Conservation (phyloP, 2,329 filamentous ascomycete species). For the Dendrostoma leiphaemia region DNA sequence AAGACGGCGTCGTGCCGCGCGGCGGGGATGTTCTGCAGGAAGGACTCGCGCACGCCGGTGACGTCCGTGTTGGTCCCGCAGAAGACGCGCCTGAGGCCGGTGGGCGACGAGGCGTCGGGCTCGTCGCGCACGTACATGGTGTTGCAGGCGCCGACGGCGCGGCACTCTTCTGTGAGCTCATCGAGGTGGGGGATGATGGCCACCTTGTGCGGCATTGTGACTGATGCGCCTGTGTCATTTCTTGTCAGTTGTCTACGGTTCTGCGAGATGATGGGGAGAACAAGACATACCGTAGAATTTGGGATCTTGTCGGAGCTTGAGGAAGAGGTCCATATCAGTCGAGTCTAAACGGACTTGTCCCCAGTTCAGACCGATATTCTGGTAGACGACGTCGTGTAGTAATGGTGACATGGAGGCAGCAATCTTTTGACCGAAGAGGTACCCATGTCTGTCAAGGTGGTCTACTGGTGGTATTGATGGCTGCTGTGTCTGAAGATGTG, state of each 20-base stretch:
- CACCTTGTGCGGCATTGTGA: constrained; percentile 85
- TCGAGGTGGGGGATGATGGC: constrained; percentile 72
- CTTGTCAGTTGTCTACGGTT: background rate
- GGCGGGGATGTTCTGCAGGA: constrained; percentile 53
- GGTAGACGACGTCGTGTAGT: constrained; percentile 53
- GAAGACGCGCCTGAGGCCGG: constrained; percentile 45
- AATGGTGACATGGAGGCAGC: constrained; percentile 54
- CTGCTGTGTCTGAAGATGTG: constrained; percentile 3
- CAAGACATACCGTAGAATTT: constrained; percentile 56
- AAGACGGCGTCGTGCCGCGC: constrained; percentile 43
- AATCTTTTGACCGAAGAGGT: constrained; percentile 58
- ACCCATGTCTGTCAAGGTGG: constrained; percentile 44
- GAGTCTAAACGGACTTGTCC: constrained; percentile 53
- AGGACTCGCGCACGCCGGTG: constrained; percentile 72
- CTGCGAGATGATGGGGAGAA: background rate
- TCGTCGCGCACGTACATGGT: constrained; percentile 66
- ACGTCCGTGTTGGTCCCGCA: constrained; percentile 82
- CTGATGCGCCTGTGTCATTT: constrained; percentile 55
- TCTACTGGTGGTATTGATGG: constrained; percentile 15
- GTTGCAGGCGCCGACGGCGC: constrained; percentile 75
- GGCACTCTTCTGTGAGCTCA: constrained; percentile 68
- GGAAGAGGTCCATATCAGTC: constrained; percentile 45
- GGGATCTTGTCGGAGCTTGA: constrained; percentile 52
- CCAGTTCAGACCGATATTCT: constrained; percentile 49
- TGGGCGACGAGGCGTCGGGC: constrained; percentile 27